Evolutionary conservation across 2,329 filamentous ascomycete species (phyloP).

Genomic region (Colletotrichum lindemuthianum): DNA sequence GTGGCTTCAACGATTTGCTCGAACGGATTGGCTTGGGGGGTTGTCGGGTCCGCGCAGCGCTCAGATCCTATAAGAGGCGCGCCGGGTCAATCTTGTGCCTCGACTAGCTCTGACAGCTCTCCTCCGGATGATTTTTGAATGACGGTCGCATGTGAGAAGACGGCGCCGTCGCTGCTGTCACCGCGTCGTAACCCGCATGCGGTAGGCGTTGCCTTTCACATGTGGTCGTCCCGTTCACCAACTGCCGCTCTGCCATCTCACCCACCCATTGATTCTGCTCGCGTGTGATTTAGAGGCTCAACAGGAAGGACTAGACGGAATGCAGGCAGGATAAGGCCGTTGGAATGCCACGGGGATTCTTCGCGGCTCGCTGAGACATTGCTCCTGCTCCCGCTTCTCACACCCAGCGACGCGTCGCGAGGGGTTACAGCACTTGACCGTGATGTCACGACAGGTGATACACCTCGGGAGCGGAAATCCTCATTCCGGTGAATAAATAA

Average conservation of each 20-base stretch:
- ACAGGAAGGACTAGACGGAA: not conserved
- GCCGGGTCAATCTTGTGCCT: too few species aligned
- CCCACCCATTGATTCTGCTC: not conserved
- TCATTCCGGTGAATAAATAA: not conserved
- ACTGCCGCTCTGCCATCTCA: too few species aligned
- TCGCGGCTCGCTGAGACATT: not conserved
- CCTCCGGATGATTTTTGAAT: too few species aligned
- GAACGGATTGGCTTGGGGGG: too few species aligned
- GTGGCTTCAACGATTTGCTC: not conserved
- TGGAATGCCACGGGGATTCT: not conserved
- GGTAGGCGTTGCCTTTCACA: not conserved
- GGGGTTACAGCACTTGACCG: not conserved
- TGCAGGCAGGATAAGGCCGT: not conserved
- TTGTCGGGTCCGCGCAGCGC: too few species aligned
- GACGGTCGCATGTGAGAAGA: not conserved
- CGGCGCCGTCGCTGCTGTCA: not conserved
- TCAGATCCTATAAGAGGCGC: too few species aligned
- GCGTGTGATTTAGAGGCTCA: not conserved
- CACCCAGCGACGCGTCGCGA: not conserved
- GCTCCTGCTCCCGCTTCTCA: not conserved
- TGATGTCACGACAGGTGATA: slow-evolving; percentile 4
- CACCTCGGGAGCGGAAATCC: not conserved
- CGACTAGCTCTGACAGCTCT: too few species aligned
- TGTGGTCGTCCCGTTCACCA: not conserved
- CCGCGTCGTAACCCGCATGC: not conserved